Percentiles rank a stretch among this genome's conserved stretches.
Evolutionary conservation across 75 land plant species (phyloP).

Genomic region (Isoetes taiwanensis): DNA sequence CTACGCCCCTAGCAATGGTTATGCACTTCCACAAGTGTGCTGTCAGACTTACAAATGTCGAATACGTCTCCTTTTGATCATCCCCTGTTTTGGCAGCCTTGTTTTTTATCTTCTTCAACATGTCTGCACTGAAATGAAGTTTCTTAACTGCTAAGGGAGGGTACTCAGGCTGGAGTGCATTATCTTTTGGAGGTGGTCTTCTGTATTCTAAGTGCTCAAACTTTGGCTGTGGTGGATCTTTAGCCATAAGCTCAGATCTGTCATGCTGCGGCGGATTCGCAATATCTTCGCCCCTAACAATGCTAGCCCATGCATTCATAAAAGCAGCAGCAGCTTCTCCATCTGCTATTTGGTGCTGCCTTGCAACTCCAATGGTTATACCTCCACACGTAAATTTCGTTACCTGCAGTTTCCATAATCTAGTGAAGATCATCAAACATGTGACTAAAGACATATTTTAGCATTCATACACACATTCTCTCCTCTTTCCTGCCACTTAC

Average conservation of each 20-base stretch:
- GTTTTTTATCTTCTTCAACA: slow-evolving; percentile 19
- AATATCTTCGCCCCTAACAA: slow-evolving; percentile 24
- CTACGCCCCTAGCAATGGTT: slow-evolving; percentile 37
- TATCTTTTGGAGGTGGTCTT: slow-evolving; percentile 9
- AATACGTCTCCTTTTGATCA: slow-evolving; percentile 11
- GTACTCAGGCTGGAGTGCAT: background rate
- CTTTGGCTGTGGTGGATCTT: slow-evolving; percentile 26
- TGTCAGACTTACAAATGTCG: slow-evolving; percentile 41
- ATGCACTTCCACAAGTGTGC: slow-evolving; percentile 51
- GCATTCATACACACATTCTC: too few species aligned
- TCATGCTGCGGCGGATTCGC: slow-evolving; percentile 24
- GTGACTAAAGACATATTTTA: background rate
- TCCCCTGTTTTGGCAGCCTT: slow-evolving; percentile 6
- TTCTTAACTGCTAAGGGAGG: slow-evolving; percentile 19
- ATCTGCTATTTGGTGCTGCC: slow-evolving; percentile 53
- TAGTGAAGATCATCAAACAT: background rate
- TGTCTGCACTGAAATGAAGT: slow-evolving; percentile 17
- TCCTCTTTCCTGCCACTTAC: too few species aligned
- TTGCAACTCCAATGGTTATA: slow-evolving; percentile 37
- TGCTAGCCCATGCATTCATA: slow-evolving; percentile 38
- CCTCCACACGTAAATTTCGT: slow-evolving; percentile 42
- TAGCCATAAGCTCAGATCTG: slow-evolving; percentile 22
- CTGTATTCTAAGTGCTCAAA: slow-evolving; percentile 42
- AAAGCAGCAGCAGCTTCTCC: slow-evolving; percentile 38
- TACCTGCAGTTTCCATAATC: slow-evolving; percentile 10